Evolutionary conservation across 768 basidiomycete genomes (phyloP).

Genomic region (Phaeolepiota aurea): DNA sequence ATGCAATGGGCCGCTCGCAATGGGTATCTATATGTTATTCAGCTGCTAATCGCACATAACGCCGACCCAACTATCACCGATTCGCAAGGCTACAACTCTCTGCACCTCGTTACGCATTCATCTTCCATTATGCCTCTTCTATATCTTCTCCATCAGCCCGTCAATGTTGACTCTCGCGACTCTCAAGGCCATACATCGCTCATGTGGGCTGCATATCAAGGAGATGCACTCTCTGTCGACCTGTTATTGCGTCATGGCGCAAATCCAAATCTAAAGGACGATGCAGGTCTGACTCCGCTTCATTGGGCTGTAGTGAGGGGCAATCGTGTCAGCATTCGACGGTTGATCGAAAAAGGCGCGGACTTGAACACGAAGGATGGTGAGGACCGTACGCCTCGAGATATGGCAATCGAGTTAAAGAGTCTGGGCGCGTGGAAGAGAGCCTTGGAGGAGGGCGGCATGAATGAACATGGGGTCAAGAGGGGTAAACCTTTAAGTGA

Average conservation of each 20-base stretch:
- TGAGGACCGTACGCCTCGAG: constrained; percentile 80
- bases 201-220: constrained; percentile 99
- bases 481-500: constrained; percentile 65
- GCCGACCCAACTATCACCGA: constrained; percentile 91
- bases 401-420: constrained; percentile 94
- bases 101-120: constrained; percentile 93
- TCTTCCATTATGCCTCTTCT: constrained; percentile 91
- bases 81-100: constrained; percentile 91
- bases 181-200: constrained; percentile 88
- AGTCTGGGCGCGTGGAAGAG: constrained; percentile 85
- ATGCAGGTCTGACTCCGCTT: constrained; percentile 76
- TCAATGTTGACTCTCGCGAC: constrained; percentile 87
- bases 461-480: constrained; percentile 66
- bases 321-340: constrained; percentile 79
- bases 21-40: constrained; percentile 93
- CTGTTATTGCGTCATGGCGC: constrained; percentile 85
- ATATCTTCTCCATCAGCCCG: constrained; percentile 87
- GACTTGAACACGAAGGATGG: constrained; percentile 75
- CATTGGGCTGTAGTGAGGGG: constrained; percentile 98
- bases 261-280: constrained; percentile 66
- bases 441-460: constrained; percentile 81
- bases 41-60: constrained; percentile 80
- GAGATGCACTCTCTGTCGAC: constrained; percentile 92
- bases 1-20: constrained; percentile 98
- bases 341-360: constrained; percentile 79